Percentiles rank a stretch among this genome's conserved stretches.
phyloP scores from a whole-genome alignment of 805 yeast species.

The Barnettozyma salicaria region DNA sequence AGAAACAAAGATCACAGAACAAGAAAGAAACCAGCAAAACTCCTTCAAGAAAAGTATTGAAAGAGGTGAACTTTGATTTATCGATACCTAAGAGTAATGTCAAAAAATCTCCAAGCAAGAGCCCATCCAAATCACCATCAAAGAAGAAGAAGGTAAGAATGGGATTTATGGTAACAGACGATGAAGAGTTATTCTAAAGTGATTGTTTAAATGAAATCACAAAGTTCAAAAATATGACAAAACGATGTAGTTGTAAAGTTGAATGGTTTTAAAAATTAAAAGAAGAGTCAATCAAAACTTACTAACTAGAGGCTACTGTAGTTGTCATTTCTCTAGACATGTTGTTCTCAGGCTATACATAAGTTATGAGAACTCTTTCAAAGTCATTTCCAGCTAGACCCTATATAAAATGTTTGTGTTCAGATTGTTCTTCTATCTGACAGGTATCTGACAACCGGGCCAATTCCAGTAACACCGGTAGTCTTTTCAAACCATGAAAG shows the following conservation, averaged over 20 bases:
- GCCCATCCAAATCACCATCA: conserved; percentile 5
- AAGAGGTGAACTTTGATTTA: conserved; percentile 15
- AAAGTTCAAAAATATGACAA: too few species aligned
- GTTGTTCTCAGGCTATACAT: too few species aligned
- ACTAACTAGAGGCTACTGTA: too few species aligned
- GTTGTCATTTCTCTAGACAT: too few species aligned
- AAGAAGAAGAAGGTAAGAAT: conserved; percentile 7
- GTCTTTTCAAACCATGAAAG: conserved; percentile 92
- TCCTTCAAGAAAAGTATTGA: conserved; percentile 15
- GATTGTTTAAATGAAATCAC: too few species aligned
- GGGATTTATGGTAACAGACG: conserved; percentile 1
- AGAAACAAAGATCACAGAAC: conserved; percentile 1
- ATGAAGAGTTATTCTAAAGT: neutral
- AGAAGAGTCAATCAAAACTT: too few species aligned
- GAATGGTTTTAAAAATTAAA: too few species aligned
- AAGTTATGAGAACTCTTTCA: too few species aligned
- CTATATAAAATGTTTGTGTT: too few species aligned
- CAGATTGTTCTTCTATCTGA: conserved; percentile 79
- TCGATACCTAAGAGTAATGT: conserved; percentile 7
- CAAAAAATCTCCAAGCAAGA: conserved; percentile 4
- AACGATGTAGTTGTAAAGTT: too few species aligned
- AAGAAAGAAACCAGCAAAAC: too few species aligned
- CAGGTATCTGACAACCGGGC: conserved; percentile 80
- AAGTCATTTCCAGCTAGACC: too few species aligned
- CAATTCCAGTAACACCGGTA: conserved; percentile 77